Base-by-base conservation (phyloP, 768 basidiomycete genomes). In the Tricholoma saponaceum region DNA sequence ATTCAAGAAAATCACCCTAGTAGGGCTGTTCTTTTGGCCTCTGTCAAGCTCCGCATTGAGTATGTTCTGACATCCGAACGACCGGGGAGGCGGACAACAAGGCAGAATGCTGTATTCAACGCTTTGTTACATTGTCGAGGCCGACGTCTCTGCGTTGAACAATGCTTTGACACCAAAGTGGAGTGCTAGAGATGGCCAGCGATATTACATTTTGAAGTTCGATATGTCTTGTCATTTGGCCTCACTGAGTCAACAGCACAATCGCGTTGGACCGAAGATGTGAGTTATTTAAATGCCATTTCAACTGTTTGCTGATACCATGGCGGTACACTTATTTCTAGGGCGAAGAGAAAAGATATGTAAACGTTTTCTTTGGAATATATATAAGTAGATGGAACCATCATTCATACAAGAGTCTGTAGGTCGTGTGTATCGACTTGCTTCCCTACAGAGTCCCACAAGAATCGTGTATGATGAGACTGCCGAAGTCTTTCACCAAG, bases 61-160 rank as follows among this genome's bases (percentile, higher is more conserved):
- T 81, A 78, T 55, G 72, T 83, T 16, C 66, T 81, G 30, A 74
- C 75, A 83, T 58, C 84, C 85, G 3, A 85, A 86, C 57, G 84
- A 81, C 0, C 85, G 85, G 85, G 84, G 80, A 58, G 82, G 83
- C 0, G 67, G 66, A 0, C 83, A 86, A 58, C 85, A 86, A 57
- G 69, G n/a, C n/a, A n/a, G n/a, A n/a, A 37, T 10, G 3, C 18
- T 53, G 52, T 53, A 41, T 33, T 41, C 52, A n/a, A 26, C 12
- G 4, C 23, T 53, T 4, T 53, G 52, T 41, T n/a, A n/a, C n/a
- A 16, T 12, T 25, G 12, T 53, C 32, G 23, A 53, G 28, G 52
- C 37, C 4, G 52, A 53, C 23, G 13, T 28, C 8, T 53, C 37
- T 3, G 14, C 5, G 23, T 26, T 53, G 37, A 43, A 25, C 14